Conservation (phyloP, 768 basidiomycete genomes). For the Mycena rosella region DNA sequence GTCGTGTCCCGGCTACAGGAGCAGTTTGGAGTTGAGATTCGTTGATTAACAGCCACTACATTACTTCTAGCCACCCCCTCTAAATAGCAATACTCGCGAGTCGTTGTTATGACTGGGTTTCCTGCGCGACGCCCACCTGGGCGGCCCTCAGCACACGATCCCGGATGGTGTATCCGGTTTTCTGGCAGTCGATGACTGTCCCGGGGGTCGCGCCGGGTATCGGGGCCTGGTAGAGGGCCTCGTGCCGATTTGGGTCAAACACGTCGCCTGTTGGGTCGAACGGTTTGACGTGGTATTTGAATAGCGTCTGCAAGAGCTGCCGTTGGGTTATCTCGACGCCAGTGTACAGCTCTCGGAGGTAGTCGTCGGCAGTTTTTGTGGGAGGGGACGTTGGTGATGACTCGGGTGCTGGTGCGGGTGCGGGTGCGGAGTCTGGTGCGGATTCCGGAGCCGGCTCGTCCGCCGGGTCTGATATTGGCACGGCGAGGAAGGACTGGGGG, state of each 20-base stretch:
- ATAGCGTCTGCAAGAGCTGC: constrained; percentile 88
- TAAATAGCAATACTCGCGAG: constrained; percentile 40
- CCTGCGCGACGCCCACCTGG: constrained; percentile 95
- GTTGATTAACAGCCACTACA: constrained; percentile 66
- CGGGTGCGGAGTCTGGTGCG: constrained; percentile 42
- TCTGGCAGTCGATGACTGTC: constrained; percentile 90
- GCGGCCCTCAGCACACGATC: constrained; percentile 93
- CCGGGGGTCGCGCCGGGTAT: constrained; percentile 92
- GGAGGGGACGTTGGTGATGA: constrained; percentile 44
- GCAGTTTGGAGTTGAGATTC: constrained; percentile 87
- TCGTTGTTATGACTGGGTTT: constrained; percentile 54
- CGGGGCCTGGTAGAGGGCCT: constrained; percentile 95
- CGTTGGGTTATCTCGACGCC: constrained; percentile 96
- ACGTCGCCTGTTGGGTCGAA: constrained; percentile 93
- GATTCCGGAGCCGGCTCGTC: constrained; percentile 48
- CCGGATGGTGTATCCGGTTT: constrained; percentile 94
- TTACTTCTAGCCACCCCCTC: constrained; percentile 49
- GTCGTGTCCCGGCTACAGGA: constrained; percentile 69
- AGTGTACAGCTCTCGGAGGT: constrained; percentile 79
- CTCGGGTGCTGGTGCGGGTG: constrained; percentile 47
- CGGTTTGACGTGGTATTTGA: constrained; percentile 91
- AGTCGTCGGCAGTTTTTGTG: constrained; percentile 67
- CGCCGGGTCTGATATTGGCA: constrained; percentile 42
- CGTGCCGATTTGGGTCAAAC: constrained; percentile 96
- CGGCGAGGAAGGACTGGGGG: constrained; percentile 61